Evolutionary conservation across 108 stramenopile genomes (phyloP), one percentile per base, ranked within the genome.

Genomic region (Pseudonitzschia pungens): DNA sequence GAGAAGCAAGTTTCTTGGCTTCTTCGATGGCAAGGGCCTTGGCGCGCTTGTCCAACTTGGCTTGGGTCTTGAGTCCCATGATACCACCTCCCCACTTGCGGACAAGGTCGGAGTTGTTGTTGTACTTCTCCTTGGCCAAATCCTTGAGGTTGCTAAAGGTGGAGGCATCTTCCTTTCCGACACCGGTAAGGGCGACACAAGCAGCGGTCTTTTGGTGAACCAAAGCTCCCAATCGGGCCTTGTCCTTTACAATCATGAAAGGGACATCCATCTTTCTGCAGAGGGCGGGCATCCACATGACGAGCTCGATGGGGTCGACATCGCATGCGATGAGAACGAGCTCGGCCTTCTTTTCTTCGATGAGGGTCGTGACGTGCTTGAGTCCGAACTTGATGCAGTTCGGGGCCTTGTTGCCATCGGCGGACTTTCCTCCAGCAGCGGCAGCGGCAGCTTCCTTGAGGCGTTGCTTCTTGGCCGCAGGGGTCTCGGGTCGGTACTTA

Each of bases 51-150:
- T 97, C 96, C 60, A 99, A 84, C 85, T 97, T 97, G 74, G 91
- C 92, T 84, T 98, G 96, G 65, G 99, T 99, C 97, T 98, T 98
- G 78, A 99, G 93, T 78, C 99, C 99, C 99, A 99, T 99, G 84
- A 97, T 91, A 75, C 99, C 99, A 50, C 98, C 99, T 71, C 99
- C 98, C 98, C 98, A 99, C 86, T 98, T 97, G 42, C 96, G 86
- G 71, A 92, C 68, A 42, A 90, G 65, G 0, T 88, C 89, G 53
- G 86, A 53, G 78, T 97, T 97, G 84, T 97, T 87, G 88, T 99
- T 99, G 95, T 92, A 99, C 88, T 96, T 94, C 71, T 97, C 94
- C 68, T 66, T 86, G 72, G 88, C 97, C 48, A 92, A 73, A 31
- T 89, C 81, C 73, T 83, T 68, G 44, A 99, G 87, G 63, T 89